These are phyloP conservation scores for Colletotrichum australisinense DNA, from an alignment of 2,329 filamentous ascomycete species.

Conservation along the genomic window DNA sequence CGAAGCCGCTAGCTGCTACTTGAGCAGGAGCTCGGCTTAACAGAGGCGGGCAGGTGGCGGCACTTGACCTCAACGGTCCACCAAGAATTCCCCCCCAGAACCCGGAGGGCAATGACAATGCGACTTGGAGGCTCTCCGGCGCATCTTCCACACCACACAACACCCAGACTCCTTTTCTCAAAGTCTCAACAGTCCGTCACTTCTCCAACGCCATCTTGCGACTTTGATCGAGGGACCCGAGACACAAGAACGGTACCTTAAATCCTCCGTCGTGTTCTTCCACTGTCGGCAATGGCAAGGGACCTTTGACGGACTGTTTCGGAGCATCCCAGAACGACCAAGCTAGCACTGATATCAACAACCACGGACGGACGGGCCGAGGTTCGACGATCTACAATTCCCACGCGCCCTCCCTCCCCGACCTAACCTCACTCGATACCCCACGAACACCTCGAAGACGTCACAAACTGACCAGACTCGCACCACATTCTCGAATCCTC, in stretches of 20 bases:
- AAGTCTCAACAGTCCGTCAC: conserved; percentile 10
- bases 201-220: conserved; percentile 20
- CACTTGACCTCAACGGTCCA: conserved; percentile 33
- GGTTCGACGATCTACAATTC: neutral
- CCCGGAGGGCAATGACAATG: conserved; percentile 26
- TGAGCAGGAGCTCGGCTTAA: conserved; percentile 18
- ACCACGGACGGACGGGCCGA: neutral
- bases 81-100: conserved; percentile 6
- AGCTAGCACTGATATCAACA: neutral
- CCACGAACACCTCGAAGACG: neutral
- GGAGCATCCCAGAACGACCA: neutral
- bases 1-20: conserved; percentile 22
- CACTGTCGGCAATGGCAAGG: conserved; percentile 28
- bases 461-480: neutral
- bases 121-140: conserved; percentile 15
- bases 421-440: neutral
- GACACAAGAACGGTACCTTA: neutral
- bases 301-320: conserved; percentile 23
- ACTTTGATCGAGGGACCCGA: neutral
- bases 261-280: neutral
- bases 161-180: neutral
- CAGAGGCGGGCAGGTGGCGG: conserved; percentile 6
- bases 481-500: neutral
- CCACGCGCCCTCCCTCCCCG: neutral
- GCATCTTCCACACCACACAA: neutral